A percentile compares a stretch with the other conserved stretches of the same genome.
These are phyloP conservation scores for Ogataea sp. DNA, from an alignment of 805 yeast species.

Conservation along the genomic window DNA sequence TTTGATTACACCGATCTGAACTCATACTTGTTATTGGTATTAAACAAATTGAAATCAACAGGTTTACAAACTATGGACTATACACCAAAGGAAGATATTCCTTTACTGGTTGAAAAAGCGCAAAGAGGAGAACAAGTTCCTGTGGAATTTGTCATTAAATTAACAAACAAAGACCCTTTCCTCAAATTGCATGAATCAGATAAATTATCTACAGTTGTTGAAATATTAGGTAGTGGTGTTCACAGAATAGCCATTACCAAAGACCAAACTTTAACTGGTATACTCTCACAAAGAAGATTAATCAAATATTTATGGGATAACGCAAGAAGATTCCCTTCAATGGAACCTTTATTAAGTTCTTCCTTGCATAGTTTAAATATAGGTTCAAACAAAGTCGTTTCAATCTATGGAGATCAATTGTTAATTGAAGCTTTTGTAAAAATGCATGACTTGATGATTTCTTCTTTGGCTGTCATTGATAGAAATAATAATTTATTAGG, in stretches of 20 bases:
- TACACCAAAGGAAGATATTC: conserved; percentile 31
- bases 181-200: conserved; percentile 66
- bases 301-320: conserved; percentile 87
- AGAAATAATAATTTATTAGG: conserved; percentile 69
- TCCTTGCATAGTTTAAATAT: conserved; percentile 67
- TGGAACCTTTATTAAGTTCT: conserved; percentile 66
- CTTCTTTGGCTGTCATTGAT: conserved; percentile 91
- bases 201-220: conserved; percentile 66
- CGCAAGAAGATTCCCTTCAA: conserved; percentile 74
- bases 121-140: conserved; percentile 87
- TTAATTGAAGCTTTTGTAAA: conserved; percentile 78
- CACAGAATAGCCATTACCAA: conserved; percentile 79
- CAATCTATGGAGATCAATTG: conserved; percentile 80
- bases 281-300: conserved; percentile 84
- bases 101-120: conserved; percentile 47
- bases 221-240: conserved; percentile 88
- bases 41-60: conserved; percentile 52
- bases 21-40: conserved; percentile 73
- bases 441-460: conserved; percentile 79
- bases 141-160: conserved; percentile 75
- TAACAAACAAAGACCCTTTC: conserved; percentile 86
- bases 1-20: conserved; percentile 91
- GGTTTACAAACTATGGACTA: conserved; percentile 28
- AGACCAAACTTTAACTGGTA: conserved; percentile 60
- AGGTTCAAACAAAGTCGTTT: conserved; percentile 64